Percentiles rank a stretch among this genome's conserved stretches.
These are phyloP conservation scores for Aspergillus melleus DNA, from an alignment of 2,329 filamentous ascomycete species.

Conservation along the genomic window DNA sequence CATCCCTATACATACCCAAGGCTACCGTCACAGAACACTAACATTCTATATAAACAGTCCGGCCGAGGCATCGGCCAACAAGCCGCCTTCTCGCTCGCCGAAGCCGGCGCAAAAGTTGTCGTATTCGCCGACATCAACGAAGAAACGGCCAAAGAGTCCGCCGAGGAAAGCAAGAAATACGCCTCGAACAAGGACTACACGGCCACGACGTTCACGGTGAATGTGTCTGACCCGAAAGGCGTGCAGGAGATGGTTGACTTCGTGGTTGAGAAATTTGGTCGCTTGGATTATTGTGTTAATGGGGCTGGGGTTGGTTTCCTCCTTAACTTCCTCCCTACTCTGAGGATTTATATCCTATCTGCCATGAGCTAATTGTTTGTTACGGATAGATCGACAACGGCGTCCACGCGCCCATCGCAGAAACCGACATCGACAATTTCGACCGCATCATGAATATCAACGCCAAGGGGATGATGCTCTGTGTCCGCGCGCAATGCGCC, in stretches of 20 bases:
- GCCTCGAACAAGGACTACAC: slow-evolving; percentile 4
- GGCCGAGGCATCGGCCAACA: slow-evolving; percentile 5
- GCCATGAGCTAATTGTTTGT: background rate
- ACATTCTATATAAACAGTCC: background rate
- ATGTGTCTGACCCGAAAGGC: slow-evolving; percentile 1
- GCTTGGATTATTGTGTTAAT: slow-evolving; percentile 4
- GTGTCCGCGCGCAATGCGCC: background rate
- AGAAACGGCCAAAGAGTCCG: slow-evolving; percentile 2
- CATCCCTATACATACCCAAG: too few relatives aligned
- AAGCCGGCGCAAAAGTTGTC: slow-evolving; percentile 2
- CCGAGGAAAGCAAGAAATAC: slow-evolving; percentile 5
- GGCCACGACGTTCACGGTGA: slow-evolving; percentile 1
- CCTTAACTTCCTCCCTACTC: background rate
- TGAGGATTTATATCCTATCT: too few relatives aligned
- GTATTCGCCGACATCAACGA: slow-evolving; percentile 7
- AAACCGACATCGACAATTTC: slow-evolving; percentile 5
- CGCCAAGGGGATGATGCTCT: slow-evolving; percentile 1
- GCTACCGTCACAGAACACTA: too few relatives aligned
- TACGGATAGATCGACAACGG: background rate
- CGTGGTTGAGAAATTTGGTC: background rate
- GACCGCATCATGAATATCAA: slow-evolving; percentile 1
- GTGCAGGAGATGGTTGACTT: slow-evolving; percentile 5
- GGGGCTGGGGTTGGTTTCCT: slow-evolving; percentile 1
- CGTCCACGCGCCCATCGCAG: background rate
- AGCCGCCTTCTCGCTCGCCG: slow-evolving; percentile 5